Percentiles rank a stretch among this genome's conserved stretches.
Evolutionary conservation across 2,329 filamentous ascomycete species (phyloP).

Genomic region (Aspergillus sp.): DNA sequence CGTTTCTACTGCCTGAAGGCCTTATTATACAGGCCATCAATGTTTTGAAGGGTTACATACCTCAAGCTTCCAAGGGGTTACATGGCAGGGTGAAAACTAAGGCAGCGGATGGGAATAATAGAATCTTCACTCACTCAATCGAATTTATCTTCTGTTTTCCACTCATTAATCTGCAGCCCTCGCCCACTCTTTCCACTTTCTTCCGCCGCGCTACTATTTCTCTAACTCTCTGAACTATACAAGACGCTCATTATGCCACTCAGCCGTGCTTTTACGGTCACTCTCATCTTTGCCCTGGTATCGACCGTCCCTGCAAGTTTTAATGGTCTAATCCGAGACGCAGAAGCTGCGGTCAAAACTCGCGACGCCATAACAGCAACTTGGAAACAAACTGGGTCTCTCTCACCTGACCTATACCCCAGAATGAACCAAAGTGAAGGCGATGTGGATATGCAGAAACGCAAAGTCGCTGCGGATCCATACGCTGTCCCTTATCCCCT

Average conservation of each 20-base stretch:
- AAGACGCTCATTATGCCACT: conserved; percentile 28
- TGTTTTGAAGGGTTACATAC: conserved; percentile 1
- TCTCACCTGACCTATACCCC: conserved; percentile 34
- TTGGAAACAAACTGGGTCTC: conserved; percentile 57
- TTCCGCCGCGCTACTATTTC: not conserved
- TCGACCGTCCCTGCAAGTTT: conserved; percentile 52
- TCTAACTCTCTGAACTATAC: not conserved
- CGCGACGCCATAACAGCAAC: conserved; percentile 53
- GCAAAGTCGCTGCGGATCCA: conserved; percentile 24
- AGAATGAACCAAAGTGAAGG: conserved; percentile 12
- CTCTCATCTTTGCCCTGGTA: conserved; percentile 38
- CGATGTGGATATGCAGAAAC: conserved; percentile 23
- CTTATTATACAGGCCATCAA: not conserved
- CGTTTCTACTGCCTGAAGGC: not conserved
- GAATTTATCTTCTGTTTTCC: not conserved
- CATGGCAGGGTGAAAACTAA: not conserved
- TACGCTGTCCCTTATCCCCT: conserved; percentile 53
- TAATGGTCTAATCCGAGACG: conserved; percentile 53
- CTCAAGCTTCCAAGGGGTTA: conserved; percentile 3
- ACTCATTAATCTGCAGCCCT: not conserved
- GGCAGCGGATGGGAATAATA: not conserved
- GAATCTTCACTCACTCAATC: not conserved
- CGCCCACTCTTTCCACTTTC: not conserved
- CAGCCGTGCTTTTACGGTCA: conserved; percentile 21
- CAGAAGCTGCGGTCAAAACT: conserved; percentile 51